Conservation (phyloP, 345 rosid genomes). For the Acer negundo region DNA sequence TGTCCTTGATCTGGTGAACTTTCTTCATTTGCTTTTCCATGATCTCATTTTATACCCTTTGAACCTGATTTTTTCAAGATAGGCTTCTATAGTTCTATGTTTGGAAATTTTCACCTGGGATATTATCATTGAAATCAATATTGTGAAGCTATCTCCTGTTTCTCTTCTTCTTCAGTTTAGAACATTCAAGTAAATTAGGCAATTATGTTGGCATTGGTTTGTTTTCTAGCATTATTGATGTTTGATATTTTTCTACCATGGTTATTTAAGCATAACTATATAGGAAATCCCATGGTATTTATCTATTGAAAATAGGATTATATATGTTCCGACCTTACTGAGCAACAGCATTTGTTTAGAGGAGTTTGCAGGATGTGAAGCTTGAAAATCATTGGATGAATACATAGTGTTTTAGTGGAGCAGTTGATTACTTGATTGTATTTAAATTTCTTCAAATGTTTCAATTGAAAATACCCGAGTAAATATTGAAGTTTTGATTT, state of each 20-base stretch:
- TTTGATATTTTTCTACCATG: neutral
- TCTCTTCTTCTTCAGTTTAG: neutral
- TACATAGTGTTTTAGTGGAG: neutral
- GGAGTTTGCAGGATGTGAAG: neutral
- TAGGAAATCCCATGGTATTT: neutral
- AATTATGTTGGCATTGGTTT: neutral
- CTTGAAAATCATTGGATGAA: neutral
- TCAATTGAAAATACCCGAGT: neutral
- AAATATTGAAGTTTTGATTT: no score
- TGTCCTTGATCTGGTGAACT: constrained; percentile 81
- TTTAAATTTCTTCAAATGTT: neutral
- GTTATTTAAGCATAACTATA: neutral
- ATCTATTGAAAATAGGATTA: neutral
- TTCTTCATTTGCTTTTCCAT: neutral
- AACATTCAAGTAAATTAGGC: neutral
- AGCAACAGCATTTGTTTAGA: neutral
- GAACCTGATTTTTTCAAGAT: neutral
- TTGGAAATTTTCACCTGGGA: neutral
- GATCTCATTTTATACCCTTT: neutral
- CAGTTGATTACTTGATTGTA: neutral
- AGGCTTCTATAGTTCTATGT: neutral
- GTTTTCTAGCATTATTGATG: neutral
- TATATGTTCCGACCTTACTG: neutral
- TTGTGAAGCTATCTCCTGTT: no score
- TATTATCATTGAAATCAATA: neutral